phyloP scores from a whole-genome alignment of 2,329 filamentous ascomycete species.

The Trichoderma sp. region DNA sequence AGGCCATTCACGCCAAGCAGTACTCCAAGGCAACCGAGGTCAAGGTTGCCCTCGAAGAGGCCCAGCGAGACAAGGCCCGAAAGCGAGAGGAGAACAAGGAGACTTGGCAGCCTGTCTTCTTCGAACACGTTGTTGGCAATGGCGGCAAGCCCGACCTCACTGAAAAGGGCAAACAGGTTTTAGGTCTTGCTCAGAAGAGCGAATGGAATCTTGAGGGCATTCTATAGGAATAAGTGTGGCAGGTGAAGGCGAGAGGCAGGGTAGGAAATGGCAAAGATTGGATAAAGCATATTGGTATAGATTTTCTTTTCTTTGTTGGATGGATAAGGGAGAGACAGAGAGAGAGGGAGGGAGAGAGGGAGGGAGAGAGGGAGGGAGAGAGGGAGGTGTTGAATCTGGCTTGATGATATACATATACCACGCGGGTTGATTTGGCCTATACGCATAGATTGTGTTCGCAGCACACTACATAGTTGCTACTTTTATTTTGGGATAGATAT shows the following conservation, averaged over 20 bases:
- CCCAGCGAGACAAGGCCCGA: constrained; percentile 80
- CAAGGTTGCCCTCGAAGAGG: constrained; percentile 91
- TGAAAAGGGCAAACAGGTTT: constrained; percentile 53
- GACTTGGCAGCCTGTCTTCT: constrained; percentile 86
- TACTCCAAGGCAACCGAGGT: constrained; percentile 80
- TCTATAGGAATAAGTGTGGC: constrained; percentile 32
- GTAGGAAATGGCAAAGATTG: background rate
- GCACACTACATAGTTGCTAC: constrained; percentile 13
- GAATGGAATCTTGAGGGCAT: constrained; percentile 55
- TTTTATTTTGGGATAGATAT: constrained; percentile 8
- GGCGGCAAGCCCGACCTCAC: constrained; percentile 58
- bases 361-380: background rate
- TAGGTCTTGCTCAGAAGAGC: constrained; percentile 54
- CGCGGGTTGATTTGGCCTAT: constrained; percentile 8
- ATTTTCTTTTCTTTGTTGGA: background rate
- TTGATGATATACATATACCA: constrained; percentile 23
- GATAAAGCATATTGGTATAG: background rate
- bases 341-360: background rate
- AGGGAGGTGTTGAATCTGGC: background rate
- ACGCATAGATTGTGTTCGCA: constrained; percentile 26
- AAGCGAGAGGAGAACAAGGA: constrained; percentile 70
- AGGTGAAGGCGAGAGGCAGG: background rate
- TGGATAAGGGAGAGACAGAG: background rate
- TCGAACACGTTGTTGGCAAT: constrained; percentile 62
- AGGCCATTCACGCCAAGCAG: constrained; percentile 80